Evolutionary conservation across 768 basidiomycete species (phyloP), one percentile per base, ranked within the genome.

Genomic region (Calocybe cyanea): DNA sequence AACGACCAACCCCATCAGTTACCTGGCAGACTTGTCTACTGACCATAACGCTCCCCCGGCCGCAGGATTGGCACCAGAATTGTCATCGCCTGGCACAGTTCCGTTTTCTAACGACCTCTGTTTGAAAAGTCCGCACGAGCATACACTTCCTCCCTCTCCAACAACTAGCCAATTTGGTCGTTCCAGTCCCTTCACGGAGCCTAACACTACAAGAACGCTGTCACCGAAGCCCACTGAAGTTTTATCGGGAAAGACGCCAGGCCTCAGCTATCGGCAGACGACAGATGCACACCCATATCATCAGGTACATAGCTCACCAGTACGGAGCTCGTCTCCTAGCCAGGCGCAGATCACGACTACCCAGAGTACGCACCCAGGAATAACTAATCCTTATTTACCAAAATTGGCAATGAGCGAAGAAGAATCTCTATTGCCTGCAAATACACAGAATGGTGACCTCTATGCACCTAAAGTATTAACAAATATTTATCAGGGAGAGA

Each of bases 401-500:
- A 49, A 43, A 23, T 35, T 48, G 14, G 25, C 37, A 21, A 20
- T 48, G 13, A 41, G 43, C 36, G 43, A 45, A 10, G 48, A 49
- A 30, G 46, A 46, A 24, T 24, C 40, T 41, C 18, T 41, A 11
- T 51, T 41, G 14, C 36, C 45, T 20, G 37, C 52, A 19, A 43
- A 45, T 18, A 37, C 25, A 17, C 24, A 30, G 33, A 49, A 45
- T 42, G 49, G 45, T 32, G 68, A 71, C 50, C 63, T 68, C n/a
- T 73, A 75, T 45, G 56, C 63, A 10, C 70, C 68, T 2, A 59
- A 55, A 52, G 39, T 51, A 7, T 59, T 59, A 18, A 52, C 55
- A 37, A 63, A 59, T 44, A 60, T 58, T 38, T 46, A 46, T 17
- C 36, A 35, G 14, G 48, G 37, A 28, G 62, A 65, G 35, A 49